Conservation (phyloP, 2,329 filamentous ascomycete genomes). For the Periconia macrospinosa region DNA sequence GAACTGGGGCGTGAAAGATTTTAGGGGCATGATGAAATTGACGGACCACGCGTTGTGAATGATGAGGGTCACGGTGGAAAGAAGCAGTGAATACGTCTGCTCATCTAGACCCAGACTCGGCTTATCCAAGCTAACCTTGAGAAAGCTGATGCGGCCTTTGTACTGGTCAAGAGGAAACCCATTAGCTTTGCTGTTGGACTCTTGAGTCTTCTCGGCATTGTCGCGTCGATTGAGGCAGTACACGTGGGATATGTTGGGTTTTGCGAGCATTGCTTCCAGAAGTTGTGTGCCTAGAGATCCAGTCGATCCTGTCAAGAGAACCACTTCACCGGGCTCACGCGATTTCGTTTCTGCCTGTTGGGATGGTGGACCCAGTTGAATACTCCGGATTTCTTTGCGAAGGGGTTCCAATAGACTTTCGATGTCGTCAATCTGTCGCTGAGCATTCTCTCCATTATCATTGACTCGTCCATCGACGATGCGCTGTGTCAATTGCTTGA, state of each 20-base stretch:
- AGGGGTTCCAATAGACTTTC: no score
- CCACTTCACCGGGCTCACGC: not conserved
- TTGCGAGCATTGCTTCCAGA: conserved; percentile 19
- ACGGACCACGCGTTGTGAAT: conserved; percentile 59
- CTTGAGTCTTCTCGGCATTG: conserved; percentile 13
- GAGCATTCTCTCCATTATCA: no score
- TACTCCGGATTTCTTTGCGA: no score
- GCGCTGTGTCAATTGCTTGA: not conserved
- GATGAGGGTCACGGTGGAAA: conserved; percentile 40
- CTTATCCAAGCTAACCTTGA: conserved; percentile 10
- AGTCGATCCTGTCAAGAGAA: conserved; percentile 27
- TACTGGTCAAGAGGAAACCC: conserved; percentile 3
- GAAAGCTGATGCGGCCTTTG: conserved; percentile 8
- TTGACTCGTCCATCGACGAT: no score
- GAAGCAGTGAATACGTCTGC: conserved; percentile 15
- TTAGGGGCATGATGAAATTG: conserved; percentile 51
- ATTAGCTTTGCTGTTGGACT: conserved; percentile 1
- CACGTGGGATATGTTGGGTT: conserved; percentile 14
- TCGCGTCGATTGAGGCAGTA: conserved; percentile 23
- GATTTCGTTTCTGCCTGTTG: conserved; percentile 3
- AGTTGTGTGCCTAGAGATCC: conserved; percentile 25
- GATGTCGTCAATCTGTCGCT: no score
- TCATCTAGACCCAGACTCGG: conserved; percentile 44
- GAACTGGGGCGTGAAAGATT: conserved; percentile 15
- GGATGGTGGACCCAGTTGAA: no score